Base-by-base conservation (phyloP, 495 filamentous ascomycete species). In the Aspergillus carlsbadensis region DNA sequence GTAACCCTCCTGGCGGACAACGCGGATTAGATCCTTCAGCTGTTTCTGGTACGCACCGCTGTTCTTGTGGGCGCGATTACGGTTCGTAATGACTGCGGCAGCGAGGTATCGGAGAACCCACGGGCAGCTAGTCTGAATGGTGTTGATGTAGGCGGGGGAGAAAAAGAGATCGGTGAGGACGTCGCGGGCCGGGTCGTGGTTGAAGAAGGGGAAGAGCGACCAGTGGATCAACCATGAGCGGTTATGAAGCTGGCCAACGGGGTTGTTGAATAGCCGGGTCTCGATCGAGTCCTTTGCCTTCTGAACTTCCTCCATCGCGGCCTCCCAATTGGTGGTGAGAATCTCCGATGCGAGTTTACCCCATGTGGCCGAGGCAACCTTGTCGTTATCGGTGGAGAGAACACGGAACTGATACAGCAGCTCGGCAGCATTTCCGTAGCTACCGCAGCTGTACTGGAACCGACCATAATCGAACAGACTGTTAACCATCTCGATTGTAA, bases 201-300 rank as follows among this genome's bases (percentile, higher is more conserved):
- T 96, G 84, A 98, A 98, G 80, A 96, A 93, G 52, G 95, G 94
- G 84, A 98, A 98, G 54, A 98, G 84, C 39, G 88, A 86, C 94
- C 94, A 98, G 86, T 98, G 95, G 68, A 96, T 89, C 63, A 98
- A 82, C 90, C 92, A 95, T 29, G 91, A 93, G 57, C 95, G 90
- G 78, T 96, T 92, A 66, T 89, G 84, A 26, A 98, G 87, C 75
- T 98, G 94, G 24, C 86, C 92, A 51, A 97, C 80, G 10, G 95
- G 91, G 80, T 95, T 96, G 82, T 88, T 92, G 83, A 96, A 95
- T 45, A 98, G 84, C 69, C 89, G 87, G 33, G 82, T 85, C 68
- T 98, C 93, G 71, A 97, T 96, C 51, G 78, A 80, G 68, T 98
- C 94, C 76, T 94, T 93, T 42, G 96, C 87, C 74, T 93, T 96